Conservation (phyloP, 257 asterid species). For the Penstemon eatonii region DNA sequence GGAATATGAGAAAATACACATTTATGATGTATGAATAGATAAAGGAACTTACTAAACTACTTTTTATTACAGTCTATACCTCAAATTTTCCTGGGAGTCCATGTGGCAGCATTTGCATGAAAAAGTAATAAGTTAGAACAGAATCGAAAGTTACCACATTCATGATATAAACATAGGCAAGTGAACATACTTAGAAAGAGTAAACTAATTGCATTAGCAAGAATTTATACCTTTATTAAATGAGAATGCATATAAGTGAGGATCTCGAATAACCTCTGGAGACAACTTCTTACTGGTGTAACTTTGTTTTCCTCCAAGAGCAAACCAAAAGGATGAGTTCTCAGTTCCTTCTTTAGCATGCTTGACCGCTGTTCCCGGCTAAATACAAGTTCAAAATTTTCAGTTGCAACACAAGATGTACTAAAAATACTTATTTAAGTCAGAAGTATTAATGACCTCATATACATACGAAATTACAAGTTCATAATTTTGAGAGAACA, state of each 20-base stretch:
- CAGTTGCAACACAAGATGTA: slow-evolving; percentile 22
- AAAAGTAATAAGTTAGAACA: slow-evolving; percentile 36
- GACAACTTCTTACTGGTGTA: slow-evolving; percentile 70
- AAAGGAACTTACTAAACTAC: neutral
- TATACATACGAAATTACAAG: neutral
- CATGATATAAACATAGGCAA: slow-evolving; percentile 7
- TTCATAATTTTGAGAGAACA: neutral
- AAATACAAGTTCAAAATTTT: slow-evolving; percentile 31
- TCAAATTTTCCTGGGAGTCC: slow-evolving; percentile 75
- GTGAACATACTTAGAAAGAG: slow-evolving; percentile 7
- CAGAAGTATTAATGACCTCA: neutral
- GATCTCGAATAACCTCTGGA: slow-evolving; percentile 71
- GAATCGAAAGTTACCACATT: slow-evolving; percentile 9
- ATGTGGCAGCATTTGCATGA: slow-evolving; percentile 36
- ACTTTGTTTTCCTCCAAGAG: slow-evolving; percentile 90
- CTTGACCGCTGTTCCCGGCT: slow-evolving; percentile 82
- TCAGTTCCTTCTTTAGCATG: slow-evolving; percentile 98
- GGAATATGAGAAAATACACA: slow-evolving; percentile 16
- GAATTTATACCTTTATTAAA: slow-evolving; percentile 57
- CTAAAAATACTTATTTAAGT: neutral
- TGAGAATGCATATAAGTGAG: slow-evolving; percentile 78
- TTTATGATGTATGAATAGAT: slow-evolving; percentile 17
- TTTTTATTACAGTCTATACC: slow-evolving; percentile 45
- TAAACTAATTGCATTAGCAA: slow-evolving; percentile 22
- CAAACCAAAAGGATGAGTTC: slow-evolving; percentile 89